A percentile compares a stretch with the other conserved stretches of the same genome.
Evolutionary conservation across 306 rosid genomes (phyloP).

Genomic region (Fragaria ananassa): DNA sequence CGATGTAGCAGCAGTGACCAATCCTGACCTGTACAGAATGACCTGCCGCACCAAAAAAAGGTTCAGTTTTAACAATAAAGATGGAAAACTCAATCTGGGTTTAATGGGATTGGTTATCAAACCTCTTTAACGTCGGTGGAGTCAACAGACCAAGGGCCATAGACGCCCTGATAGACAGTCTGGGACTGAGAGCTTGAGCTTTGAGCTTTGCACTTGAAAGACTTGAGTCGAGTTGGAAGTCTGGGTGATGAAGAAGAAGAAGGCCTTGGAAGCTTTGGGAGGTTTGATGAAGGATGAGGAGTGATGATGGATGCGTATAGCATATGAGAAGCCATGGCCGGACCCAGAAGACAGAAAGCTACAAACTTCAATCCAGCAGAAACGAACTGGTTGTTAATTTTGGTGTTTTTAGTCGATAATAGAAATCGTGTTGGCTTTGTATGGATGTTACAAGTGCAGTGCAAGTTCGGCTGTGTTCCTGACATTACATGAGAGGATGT

Average conservation of each 20-base stretch:
- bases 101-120: background rate
- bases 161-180: slow-evolving; percentile 59
- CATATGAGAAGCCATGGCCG: slow-evolving; percentile 6
- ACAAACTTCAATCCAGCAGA: background rate
- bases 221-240: slow-evolving; percentile 11
- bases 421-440: background rate
- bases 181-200: slow-evolving; percentile 41
- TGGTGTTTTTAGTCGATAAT: background rate
- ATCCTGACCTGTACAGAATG: slow-evolving; percentile 68
- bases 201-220: slow-evolving; percentile 51
- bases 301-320: slow-evolving; percentile 4
- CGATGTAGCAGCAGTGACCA: slow-evolving; percentile 77
- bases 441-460: background rate
- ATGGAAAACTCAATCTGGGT: background rate
- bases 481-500: too few relatives aligned
- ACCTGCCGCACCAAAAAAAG: slow-evolving; percentile 39
- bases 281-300: background rate
- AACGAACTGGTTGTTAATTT: background rate
- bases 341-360: background rate
- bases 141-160: slow-evolving; percentile 88
- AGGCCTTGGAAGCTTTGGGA: background rate
- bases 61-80: background rate
- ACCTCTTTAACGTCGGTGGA: slow-evolving; percentile 77
- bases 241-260: background rate
- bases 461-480: too few relatives aligned